Evolutionary conservation across 768 basidiomycete genomes (phyloP).

Genomic region (Pisolithus sp.): DNA sequence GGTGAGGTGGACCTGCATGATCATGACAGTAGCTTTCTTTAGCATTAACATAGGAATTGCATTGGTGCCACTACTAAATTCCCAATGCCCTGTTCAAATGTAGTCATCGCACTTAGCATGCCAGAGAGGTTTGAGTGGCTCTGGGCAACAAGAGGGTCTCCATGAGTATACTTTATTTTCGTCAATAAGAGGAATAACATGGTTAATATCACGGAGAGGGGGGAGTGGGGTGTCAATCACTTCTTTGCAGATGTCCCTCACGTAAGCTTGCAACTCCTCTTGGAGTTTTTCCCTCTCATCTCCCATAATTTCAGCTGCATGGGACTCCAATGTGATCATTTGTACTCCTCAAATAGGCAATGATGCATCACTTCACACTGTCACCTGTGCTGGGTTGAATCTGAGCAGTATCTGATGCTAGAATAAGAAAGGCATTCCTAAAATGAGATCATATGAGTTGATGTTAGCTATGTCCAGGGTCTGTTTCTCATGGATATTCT

Average conservation of each 20-base stretch:
- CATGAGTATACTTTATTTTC: constrained; percentile 27
- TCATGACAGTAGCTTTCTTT: constrained; percentile 20
- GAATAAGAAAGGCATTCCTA: constrained; percentile 35
- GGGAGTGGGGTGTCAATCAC: constrained; percentile 26
- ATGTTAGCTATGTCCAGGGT: constrained; percentile 34
- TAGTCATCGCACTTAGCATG: constrained; percentile 25
- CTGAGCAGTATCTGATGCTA: constrained; percentile 26
- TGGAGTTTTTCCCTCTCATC: constrained; percentile 8
- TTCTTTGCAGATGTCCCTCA: constrained; percentile 17
- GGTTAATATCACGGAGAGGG: constrained; percentile 29
- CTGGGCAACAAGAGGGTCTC: constrained; percentile 32
- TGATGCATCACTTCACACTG: constrained; percentile 6
- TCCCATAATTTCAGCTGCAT: background rate
- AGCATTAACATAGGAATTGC: constrained; percentile 30
- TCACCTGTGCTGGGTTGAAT: constrained; percentile 18
- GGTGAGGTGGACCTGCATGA: no score
- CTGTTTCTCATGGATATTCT: constrained; percentile 14
- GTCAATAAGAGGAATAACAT: constrained; percentile 31
- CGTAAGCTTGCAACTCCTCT: constrained; percentile 16
- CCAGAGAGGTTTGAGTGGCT: constrained; percentile 22
- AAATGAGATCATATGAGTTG: constrained; percentile 31
- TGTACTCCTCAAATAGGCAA: constrained; percentile 13
- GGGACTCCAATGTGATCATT: background rate
- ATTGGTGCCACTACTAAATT: constrained; percentile 18
- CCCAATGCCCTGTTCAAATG: constrained; percentile 26